A percentile compares a stretch with the other conserved stretches of the same genome.
phyloP scores from a whole-genome alignment of 805 yeast genomes.

The Candida succiphila region DNA sequence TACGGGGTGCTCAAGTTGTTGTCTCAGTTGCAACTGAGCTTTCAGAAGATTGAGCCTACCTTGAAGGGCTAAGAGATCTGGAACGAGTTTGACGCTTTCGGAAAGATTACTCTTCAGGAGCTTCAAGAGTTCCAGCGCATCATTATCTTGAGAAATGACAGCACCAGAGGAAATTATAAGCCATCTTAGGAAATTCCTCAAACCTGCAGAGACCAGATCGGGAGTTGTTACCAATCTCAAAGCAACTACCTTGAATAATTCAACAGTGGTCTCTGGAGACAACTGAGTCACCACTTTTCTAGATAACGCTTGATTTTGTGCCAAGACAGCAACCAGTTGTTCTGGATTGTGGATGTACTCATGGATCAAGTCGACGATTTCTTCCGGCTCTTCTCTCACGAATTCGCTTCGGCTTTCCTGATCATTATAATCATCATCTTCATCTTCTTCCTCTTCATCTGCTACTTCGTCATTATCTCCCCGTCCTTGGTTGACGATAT shows the following conservation, averaged over 20 bases:
- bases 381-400: constrained; percentile 14
- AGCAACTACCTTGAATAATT: constrained; percentile 36
- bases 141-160: constrained; percentile 40
- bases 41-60: constrained; percentile 75
- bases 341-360: constrained; percentile 15
- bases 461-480: constrained; percentile 7
- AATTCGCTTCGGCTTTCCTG: constrained; percentile 8
- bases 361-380: constrained; percentile 12
- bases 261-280: constrained; percentile 30
- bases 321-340: constrained; percentile 22
- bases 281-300: constrained; percentile 46
- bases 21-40: constrained; percentile 66
- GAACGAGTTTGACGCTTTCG: constrained; percentile 47
- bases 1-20: constrained; percentile 25
- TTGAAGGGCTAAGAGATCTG: constrained; percentile 67
- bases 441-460: constrained; percentile 7
- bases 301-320: constrained; percentile 30
- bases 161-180: constrained; percentile 62
- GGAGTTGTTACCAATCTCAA: no score
- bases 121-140: constrained; percentile 45
- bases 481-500: constrained; percentile 8
- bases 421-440: constrained; percentile 6
- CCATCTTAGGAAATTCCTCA: constrained; percentile 72
- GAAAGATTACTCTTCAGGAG: constrained; percentile 47
- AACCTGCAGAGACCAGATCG: constrained; percentile 41